Percentiles rank a stretch among this genome's conserved stretches.
Evolutionary conservation across 2,329 filamentous ascomycete genomes (phyloP).

Genomic region (Immersiporthe knoxdaviesiana): DNA sequence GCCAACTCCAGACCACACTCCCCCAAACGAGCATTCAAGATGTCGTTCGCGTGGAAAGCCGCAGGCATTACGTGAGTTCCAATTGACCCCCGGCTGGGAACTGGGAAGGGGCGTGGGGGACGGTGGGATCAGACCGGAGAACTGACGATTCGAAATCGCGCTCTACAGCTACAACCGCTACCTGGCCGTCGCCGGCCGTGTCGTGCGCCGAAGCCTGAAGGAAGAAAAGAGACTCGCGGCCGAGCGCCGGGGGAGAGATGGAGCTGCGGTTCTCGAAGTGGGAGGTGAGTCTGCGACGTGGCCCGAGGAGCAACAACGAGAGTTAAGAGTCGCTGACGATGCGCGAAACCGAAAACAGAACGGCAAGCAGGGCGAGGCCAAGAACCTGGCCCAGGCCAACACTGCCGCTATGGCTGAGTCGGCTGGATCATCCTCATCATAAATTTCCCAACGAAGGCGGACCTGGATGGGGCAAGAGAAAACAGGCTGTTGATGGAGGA

Average conservation of each 20-base stretch:
- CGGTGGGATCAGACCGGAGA: not conserved
- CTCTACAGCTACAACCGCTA: conserved; percentile 95
- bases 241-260: conserved; percentile 86
- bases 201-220: conserved; percentile 95
- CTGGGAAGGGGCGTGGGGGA: conserved; percentile 6
- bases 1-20: not conserved
- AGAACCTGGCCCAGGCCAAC: conserved; percentile 68
- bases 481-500: not conserved
- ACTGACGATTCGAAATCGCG: conserved; percentile 22
- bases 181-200: conserved; percentile 91
- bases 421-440: conserved; percentile 36
- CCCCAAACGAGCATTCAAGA: conserved; percentile 59
- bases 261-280: conserved; percentile 93
- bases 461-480: not conserved
- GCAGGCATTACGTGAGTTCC: conserved; percentile 89
- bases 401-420: conserved; percentile 41
- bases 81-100: conserved; percentile 32
- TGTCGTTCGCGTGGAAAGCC: conserved; percentile 98
- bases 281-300: conserved; percentile 70
- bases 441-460: conserved; percentile 12
- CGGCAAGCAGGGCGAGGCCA: conserved; percentile 90
- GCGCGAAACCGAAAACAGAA: conserved; percentile 61
- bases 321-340: conserved; percentile 31
- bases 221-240: conserved; percentile 86
- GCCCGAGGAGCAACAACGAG: not conserved